Evolutionary conservation across 2,329 filamentous ascomycete species (phyloP).

Genomic region (Cordyceps farinosa): DNA sequence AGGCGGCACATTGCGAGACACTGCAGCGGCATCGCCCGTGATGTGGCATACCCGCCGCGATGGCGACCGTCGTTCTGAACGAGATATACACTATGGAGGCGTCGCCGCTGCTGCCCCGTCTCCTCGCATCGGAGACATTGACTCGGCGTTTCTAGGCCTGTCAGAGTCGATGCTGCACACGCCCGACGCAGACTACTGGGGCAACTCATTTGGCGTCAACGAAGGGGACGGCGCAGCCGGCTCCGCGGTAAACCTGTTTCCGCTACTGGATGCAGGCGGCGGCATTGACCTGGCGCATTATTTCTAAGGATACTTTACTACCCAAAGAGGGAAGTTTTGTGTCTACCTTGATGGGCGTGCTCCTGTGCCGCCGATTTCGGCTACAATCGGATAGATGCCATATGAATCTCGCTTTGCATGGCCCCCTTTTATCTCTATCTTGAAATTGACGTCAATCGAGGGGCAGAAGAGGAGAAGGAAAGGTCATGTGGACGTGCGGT

Average conservation of each 20-base stretch:
- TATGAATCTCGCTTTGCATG: background rate
- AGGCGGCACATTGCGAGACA: background rate
- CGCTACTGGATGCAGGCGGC: slow-evolving; percentile 47
- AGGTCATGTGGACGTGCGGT: background rate
- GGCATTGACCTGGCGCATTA: slow-evolving; percentile 50
- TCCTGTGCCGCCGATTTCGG: background rate
- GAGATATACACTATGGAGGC: slow-evolving; percentile 23
- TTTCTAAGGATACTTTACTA: slow-evolving; percentile 21
- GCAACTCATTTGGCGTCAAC: slow-evolving; percentile 30
- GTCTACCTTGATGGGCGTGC: background rate
- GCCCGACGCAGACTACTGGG: slow-evolving; percentile 40
- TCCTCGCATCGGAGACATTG: slow-evolving; percentile 34
- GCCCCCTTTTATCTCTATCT: too few relatives aligned
- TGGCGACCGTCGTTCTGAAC: background rate
- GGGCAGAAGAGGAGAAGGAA: too few relatives aligned
- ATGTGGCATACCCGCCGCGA: background rate
- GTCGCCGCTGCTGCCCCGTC: slow-evolving; percentile 28
- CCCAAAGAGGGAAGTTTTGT: background rate
- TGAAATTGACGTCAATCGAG: background rate
- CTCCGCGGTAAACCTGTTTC: slow-evolving; percentile 48
- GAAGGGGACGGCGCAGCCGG: slow-evolving; percentile 38
- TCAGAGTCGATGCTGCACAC: slow-evolving; percentile 38
- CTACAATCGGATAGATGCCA: background rate
- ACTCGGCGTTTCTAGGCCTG: slow-evolving; percentile 37
- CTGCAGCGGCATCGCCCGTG: background rate